Percentiles rank a stretch among this genome's conserved stretches.
Conservation (phyloP, 2,329 filamentous ascomycete species). For the Didymella lethalis region DNA sequence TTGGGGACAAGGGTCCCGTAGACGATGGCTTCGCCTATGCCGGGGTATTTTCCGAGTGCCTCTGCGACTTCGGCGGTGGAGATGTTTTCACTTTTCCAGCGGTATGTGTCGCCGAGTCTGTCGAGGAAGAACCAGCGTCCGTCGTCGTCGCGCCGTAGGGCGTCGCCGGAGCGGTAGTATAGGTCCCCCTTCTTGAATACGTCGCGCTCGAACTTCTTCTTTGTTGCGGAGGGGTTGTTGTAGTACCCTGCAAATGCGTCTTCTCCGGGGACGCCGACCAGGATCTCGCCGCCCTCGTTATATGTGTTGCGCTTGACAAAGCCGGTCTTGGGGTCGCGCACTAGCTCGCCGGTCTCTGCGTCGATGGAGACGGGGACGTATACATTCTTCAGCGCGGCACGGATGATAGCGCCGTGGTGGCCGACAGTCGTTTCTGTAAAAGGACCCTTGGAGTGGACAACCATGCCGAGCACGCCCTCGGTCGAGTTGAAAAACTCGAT, state of each 20-base stretch:
- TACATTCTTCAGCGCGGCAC: conserved; percentile 60
- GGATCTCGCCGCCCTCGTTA: conserved; percentile 74
- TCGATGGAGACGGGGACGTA: conserved; percentile 74
- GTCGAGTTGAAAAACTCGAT: conserved; percentile 80
- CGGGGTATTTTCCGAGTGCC: conserved; percentile 52
- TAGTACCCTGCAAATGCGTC: conserved; percentile 68
- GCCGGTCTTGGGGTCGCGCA: conserved; percentile 70
- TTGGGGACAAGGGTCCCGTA: conserved; percentile 56
- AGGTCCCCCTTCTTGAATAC: conserved; percentile 56
- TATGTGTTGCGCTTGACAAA: conserved; percentile 70
- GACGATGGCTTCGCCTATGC: conserved; percentile 55
- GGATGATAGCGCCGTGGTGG: conserved; percentile 70
- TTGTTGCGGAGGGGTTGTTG: conserved; percentile 69
- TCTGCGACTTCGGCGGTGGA: conserved; percentile 57
- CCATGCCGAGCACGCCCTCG: conserved; percentile 70
- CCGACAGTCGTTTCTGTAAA: conserved; percentile 68
- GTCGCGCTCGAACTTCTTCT: conserved; percentile 59
- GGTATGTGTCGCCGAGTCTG: conserved; percentile 56
- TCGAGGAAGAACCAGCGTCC: conserved; percentile 59
- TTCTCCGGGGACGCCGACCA: conserved; percentile 65
- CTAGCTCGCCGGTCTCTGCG: conserved; percentile 70
- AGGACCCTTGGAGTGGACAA: conserved; percentile 62
- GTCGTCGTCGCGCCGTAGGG: conserved; percentile 52
- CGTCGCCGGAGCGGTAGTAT: conserved; percentile 57
- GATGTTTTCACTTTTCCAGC: conserved; percentile 60